These are phyloP conservation scores for Phytophthora multivora DNA, from an alignment of 352 stramenopile species.

Conservation along the genomic window DNA sequence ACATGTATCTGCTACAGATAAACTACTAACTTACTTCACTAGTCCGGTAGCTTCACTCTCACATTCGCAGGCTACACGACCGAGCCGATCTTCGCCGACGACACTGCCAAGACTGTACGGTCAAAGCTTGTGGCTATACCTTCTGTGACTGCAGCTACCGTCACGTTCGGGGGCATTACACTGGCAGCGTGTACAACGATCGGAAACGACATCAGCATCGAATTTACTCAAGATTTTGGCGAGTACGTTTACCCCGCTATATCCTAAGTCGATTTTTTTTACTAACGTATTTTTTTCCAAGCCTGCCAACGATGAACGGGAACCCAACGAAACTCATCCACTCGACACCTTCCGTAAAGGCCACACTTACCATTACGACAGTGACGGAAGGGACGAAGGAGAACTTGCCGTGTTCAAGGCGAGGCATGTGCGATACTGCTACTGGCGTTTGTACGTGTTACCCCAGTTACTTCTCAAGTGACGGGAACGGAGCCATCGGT, in stretches of 20 bases:
- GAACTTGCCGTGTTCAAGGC: slow-evolving; percentile 83
- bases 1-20: no score
- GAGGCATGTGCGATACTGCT: slow-evolving; percentile 79
- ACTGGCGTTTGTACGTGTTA: slow-evolving; percentile 87
- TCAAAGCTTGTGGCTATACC: slow-evolving; percentile 60
- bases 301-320: slow-evolving; percentile 64
- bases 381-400: slow-evolving; percentile 90
- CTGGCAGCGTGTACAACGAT: slow-evolving; percentile 69
- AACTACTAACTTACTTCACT: background rate
- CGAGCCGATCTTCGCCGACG: slow-evolving; percentile 61
- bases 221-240: slow-evolving; percentile 81
- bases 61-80: slow-evolving; percentile 83
- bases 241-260: slow-evolving; percentile 41
- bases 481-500: slow-evolving; percentile 79
- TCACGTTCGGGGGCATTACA: slow-evolving; percentile 76
- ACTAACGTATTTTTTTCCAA: slow-evolving; percentile 16
- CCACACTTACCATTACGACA: slow-evolving; percentile 54
- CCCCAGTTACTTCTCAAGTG: slow-evolving; percentile 82
- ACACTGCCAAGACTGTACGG: slow-evolving; percentile 53
- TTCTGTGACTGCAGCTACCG: slow-evolving; percentile 65
- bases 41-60: slow-evolving; percentile 85
- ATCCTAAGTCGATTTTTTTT: background rate
- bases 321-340: slow-evolving; percentile 55
- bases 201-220: slow-evolving; percentile 76
- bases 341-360: slow-evolving; percentile 48